These are phyloP conservation scores for Epichloe scottii DNA, from an alignment of 2,329 filamentous ascomycete genomes.

Conservation along the genomic window DNA sequence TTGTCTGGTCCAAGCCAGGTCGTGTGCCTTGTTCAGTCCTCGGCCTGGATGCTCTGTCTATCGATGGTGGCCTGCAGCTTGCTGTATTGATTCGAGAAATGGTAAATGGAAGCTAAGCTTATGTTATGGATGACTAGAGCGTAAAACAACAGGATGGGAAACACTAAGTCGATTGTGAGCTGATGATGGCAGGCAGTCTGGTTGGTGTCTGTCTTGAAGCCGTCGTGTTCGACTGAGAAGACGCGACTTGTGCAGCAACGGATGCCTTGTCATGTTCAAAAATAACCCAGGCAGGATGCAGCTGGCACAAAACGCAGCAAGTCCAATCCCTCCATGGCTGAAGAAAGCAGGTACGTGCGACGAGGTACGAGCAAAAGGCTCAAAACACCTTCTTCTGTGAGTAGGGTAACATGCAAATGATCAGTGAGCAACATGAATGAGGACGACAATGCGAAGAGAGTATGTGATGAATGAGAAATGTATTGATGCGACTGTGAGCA, in stretches of 20 bases:
- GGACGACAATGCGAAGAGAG: too few species aligned
- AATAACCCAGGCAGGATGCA: background rate
- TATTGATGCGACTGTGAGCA: conserved; percentile 6
- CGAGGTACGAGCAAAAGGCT: background rate
- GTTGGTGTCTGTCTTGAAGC: background rate
- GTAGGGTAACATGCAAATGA: background rate
- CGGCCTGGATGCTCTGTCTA: background rate
- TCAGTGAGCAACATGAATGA: background rate
- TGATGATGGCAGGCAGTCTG: background rate
- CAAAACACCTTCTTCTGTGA: background rate
- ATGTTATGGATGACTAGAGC: background rate
- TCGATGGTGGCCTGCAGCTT: background rate
- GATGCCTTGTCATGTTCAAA: background rate
- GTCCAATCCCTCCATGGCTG: background rate
- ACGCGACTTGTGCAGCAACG: background rate
- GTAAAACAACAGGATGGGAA: background rate
- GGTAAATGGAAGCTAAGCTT: conserved; percentile 1
- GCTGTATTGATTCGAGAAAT: conserved; percentile 1
- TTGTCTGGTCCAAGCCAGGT: conserved; percentile 14
- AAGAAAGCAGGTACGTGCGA: background rate
- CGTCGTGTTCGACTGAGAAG: background rate
- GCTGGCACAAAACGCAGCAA: background rate
- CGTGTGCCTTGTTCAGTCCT: background rate
- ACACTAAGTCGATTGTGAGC: background rate
- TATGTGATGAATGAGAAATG: background rate